phyloP scores from a whole-genome alignment of 495 filamentous ascomycete genomes.

The Melanomma pulvis-pyrius region DNA sequence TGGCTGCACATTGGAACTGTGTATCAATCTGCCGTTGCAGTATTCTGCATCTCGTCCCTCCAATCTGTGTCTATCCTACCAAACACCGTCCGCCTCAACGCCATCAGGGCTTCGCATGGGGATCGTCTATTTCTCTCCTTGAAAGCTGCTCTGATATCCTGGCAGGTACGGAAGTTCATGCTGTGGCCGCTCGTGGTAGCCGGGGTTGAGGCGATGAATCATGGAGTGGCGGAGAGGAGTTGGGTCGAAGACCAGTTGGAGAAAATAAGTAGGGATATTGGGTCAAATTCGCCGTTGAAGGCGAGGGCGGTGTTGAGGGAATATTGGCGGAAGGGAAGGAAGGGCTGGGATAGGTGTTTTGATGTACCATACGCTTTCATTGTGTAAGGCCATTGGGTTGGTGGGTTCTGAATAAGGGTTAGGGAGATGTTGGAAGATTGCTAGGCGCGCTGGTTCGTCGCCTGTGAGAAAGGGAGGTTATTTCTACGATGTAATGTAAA shows the following conservation, averaged over 20 bases:
- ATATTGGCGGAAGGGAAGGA: conserved; percentile 3
- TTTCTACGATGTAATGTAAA: too few relatives aligned
- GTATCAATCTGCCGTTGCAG: background rate
- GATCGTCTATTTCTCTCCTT: background rate
- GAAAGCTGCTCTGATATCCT: background rate
- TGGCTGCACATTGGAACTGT: conserved; percentile 6
- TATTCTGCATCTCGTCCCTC: conserved; percentile 13
- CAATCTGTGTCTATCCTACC: conserved; percentile 6
- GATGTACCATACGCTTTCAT: conserved; percentile 10
- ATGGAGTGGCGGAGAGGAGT: background rate
- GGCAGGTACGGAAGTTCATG: conserved; percentile 1
- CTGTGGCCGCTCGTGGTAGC: conserved; percentile 16
- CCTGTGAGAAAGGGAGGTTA: too few relatives aligned
- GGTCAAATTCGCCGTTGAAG: background rate
- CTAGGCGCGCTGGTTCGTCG: too few relatives aligned
- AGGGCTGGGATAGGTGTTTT: conserved; percentile 13
- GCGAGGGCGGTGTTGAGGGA: background rate
- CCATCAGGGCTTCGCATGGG: background rate
- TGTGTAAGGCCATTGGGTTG: too few relatives aligned
- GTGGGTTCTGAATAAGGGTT: too few relatives aligned
- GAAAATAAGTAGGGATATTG: conserved; percentile 3
- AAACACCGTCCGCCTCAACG: background rate
- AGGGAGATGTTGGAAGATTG: too few relatives aligned
- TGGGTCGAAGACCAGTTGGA: background rate
- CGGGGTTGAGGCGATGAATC: conserved; percentile 4